Evolutionary conservation across 2,329 filamentous ascomycete genomes (phyloP), one percentile per base, ranked within the genome.

Genomic region (Gyromitra esculenta): DNA sequence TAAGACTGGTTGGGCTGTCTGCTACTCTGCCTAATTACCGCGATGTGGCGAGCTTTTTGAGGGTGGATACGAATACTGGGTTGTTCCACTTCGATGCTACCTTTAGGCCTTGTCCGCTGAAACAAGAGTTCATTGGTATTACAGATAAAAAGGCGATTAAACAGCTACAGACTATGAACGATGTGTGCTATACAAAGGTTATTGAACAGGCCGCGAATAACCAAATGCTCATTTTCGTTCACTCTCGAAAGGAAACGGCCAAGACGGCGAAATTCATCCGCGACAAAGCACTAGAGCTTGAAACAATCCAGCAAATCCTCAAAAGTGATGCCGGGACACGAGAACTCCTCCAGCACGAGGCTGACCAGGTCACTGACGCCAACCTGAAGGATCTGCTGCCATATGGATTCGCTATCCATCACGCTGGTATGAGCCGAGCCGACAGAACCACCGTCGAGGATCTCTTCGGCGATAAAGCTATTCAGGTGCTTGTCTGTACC

Each of bases 111-210:
- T 99, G 96, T 83, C 96, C 96, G 1, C 85, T 99, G 81, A 94
- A 93, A 81, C 96, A 99, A 83, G 96, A 99, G 83, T 99, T 98
- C 82, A 93, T 99, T 80, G 96, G 96, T 68, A 92, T 99, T 56
- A 97, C 95, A 0, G 96, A 99, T 80, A 96, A 96, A 85, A 98
- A 98, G 83, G 92, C 96, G 5, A 99, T 99, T 85, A 99, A 98
- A 85, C 96, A 99, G 83, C 86, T 99, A 70, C 97, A 98, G 87
- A 96, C 92, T 0, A 99, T 99, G 96, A 99, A 99, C 82, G 96
- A 99, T 81, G 94, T 99, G 70, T 97, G 94, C 74, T 99, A 99
- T 84, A 96, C 91, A 79, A 99, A 99, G 84, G 94, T 97, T 37
- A 89, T 99, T 70, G 96, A 99, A 84, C 96, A 96, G 5, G 91